These are phyloP conservation scores for Rhynchospora pubera DNA, from an alignment of 176 grass and related monocot species.

Conservation along the genomic window DNA sequence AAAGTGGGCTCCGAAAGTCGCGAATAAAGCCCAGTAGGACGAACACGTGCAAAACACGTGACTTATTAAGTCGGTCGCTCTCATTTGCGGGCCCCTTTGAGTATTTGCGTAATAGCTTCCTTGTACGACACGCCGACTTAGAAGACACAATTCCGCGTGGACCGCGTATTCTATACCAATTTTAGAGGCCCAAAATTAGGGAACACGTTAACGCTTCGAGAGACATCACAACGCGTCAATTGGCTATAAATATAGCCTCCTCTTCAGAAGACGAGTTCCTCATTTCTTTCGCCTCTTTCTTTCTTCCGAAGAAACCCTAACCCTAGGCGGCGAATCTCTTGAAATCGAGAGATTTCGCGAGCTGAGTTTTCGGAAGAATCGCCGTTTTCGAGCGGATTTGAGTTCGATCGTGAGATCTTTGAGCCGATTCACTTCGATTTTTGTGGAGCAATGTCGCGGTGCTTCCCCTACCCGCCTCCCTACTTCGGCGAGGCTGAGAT, in stretches of 20 bases:
- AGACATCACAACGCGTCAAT: background rate
- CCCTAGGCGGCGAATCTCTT: constrained; percentile 7
- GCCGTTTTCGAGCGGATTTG: background rate
- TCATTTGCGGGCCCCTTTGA: background rate
- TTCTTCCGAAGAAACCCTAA: constrained; percentile 1
- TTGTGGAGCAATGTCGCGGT: constrained; percentile 25
- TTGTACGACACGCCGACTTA: background rate
- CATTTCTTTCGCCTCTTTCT: background rate
- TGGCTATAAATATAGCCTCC: background rate
- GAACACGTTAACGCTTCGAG: background rate
- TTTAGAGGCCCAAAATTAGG: background rate
- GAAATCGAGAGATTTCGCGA: background rate
- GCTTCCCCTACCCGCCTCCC: constrained; percentile 29
- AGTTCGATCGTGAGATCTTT: background rate
- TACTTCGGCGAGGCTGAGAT: constrained; percentile 24
- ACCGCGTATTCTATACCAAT: background rate
- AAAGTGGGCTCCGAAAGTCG: background rate
- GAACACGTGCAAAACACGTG: background rate
- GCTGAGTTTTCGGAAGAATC: background rate
- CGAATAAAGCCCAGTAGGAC: background rate
- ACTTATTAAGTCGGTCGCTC: background rate
- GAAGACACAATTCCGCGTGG: background rate
- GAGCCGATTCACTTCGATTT: constrained; percentile 6
- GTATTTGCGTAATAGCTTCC: background rate
- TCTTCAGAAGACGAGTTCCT: background rate